Evolutionary conservation across 176 grass and related monocot genomes (phyloP).

Genomic region (Hyparrhenia diplandra): DNA sequence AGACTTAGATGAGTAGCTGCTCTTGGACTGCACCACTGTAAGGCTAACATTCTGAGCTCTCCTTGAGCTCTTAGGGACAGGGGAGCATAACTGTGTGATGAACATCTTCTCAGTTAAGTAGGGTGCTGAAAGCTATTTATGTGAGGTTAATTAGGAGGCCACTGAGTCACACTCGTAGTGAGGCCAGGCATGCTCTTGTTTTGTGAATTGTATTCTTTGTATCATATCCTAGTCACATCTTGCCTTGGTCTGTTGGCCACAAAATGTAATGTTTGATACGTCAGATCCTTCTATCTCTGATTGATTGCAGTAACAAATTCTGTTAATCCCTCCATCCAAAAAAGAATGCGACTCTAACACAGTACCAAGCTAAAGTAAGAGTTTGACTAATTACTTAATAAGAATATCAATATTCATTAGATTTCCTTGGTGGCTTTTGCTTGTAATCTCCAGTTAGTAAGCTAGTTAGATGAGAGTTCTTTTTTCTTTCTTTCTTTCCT

Average conservation of each 20-base stretch:
- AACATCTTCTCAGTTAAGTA: slow-evolving; percentile 22
- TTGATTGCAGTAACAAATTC: neutral
- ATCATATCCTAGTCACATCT: slow-evolving; percentile 38
- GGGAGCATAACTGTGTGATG: slow-evolving; percentile 1
- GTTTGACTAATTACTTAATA: neutral
- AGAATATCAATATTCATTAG: neutral
- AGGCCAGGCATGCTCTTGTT: slow-evolving; percentile 27
- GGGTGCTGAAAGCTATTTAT: slow-evolving; percentile 31
- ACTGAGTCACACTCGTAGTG: slow-evolving; percentile 11
- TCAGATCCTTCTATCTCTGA: slow-evolving; percentile 5
- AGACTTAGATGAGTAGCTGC: slow-evolving; percentile 30
- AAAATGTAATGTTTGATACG: slow-evolving; percentile 38
- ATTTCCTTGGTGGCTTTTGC: no score
- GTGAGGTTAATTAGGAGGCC: slow-evolving; percentile 27
- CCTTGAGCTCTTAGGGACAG: slow-evolving; percentile 25
- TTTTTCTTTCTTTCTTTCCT: no score
- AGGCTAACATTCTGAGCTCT: neutral
- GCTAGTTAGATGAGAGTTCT: no score
- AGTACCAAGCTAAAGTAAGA: neutral
- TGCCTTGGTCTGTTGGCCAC: slow-evolving; percentile 13
- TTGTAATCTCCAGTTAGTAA: no score
- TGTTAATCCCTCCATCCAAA: neutral
- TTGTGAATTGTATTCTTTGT: slow-evolving; percentile 39
- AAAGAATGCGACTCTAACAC: neutral
- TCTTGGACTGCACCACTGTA: slow-evolving; percentile 23